A percentile compares a stretch with the other conserved stretches of the same genome.
Conservation (phyloP, 2,329 filamentous ascomycete species). For the Fusarium sterilihyphosum region DNA sequence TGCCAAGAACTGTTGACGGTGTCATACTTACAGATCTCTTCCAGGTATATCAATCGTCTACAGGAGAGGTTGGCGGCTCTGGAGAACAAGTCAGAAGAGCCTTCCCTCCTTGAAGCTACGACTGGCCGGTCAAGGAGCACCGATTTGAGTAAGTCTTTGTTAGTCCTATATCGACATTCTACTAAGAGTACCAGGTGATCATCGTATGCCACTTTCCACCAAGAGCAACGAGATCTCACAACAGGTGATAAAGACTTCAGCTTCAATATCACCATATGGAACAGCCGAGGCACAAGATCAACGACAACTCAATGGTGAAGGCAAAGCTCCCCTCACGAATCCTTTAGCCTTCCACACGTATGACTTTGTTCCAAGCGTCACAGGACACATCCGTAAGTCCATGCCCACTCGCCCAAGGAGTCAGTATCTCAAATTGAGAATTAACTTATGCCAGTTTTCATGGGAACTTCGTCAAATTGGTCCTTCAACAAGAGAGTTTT, state of each 20-base stretch:
- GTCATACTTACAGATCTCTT: neutral
- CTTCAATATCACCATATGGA: neutral
- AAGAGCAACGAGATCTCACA: neutral
- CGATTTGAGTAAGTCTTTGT: neutral
- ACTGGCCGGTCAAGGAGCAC: neutral
- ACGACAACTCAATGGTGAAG: neutral
- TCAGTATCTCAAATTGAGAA: too few relatives aligned
- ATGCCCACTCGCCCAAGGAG: neutral
- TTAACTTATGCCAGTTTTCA: slow-evolving; percentile 21
- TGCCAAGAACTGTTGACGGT: too few relatives aligned
- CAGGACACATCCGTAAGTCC: slow-evolving; percentile 9
- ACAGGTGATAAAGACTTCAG: neutral
- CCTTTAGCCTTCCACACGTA: slow-evolving; percentile 33
- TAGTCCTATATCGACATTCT: neutral
- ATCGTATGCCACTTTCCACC: neutral
- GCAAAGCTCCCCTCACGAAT: slow-evolving; percentile 29
- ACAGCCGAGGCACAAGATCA: neutral
- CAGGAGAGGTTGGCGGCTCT: slow-evolving; percentile 23
- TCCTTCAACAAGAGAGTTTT: slow-evolving; percentile 36
- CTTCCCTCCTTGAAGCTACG: neutral
- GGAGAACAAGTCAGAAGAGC: slow-evolving; percentile 1
- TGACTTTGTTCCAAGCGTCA: slow-evolving; percentile 31
- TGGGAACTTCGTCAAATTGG: slow-evolving; percentile 36
- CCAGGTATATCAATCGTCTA: slow-evolving; percentile 26
- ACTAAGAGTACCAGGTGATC: neutral